Evolutionary conservation across 768 basidiomycete genomes (phyloP), one percentile per base, ranked within the genome.

Genomic region (Suillus fuscotomentosus): DNA sequence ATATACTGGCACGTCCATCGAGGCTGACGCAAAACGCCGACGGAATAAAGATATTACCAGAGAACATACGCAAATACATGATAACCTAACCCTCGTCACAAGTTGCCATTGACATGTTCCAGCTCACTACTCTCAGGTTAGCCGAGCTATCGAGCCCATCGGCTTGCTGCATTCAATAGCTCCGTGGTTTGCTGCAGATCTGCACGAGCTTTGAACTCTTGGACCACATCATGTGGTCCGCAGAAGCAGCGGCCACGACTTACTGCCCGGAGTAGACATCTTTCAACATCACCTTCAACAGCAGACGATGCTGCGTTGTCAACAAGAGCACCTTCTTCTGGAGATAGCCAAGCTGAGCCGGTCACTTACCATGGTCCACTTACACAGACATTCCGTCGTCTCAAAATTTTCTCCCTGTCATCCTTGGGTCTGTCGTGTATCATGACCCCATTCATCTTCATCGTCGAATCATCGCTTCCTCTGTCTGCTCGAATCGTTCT

Each of bases 401-500:
- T 95, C 63, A 95, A 95, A 74, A 75, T 92, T 10, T 94, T 95
- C 79, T 95, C 93, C 14, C 78, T 96, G 1, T 85, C 88, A 27
- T 94, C 94, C 0, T 83, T 95, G 55, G 82, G 82, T 3, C 82
- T 93, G 57, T 88, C 91, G 11, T 76, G 81, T 64, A 81, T 85
- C 5, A 79, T 95, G 69, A 81, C 90, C 2, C 94, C 94, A 1
- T 87, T 95, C 77, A 86, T 95, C 66, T 90, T 95, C 75, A 72
- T 92, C 60, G 81, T 95, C 68, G 92, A 95, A 65, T 89, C 92
- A 5, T 83, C 84, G 27, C 82, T 95, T 8, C 92, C 94, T 0
- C 69, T 84, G 47, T 80, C 82, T 20, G 94, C 90, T 0, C 86
- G 93, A 24, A 71, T 85, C 31, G 86, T 85, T 15, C 80, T 96